A percentile compares a stretch with the other conserved stretches of the same genome.
Evolutionary conservation across 108 stramenopile species (phyloP).

Genomic region (Schizochytrium sp.): DNA sequence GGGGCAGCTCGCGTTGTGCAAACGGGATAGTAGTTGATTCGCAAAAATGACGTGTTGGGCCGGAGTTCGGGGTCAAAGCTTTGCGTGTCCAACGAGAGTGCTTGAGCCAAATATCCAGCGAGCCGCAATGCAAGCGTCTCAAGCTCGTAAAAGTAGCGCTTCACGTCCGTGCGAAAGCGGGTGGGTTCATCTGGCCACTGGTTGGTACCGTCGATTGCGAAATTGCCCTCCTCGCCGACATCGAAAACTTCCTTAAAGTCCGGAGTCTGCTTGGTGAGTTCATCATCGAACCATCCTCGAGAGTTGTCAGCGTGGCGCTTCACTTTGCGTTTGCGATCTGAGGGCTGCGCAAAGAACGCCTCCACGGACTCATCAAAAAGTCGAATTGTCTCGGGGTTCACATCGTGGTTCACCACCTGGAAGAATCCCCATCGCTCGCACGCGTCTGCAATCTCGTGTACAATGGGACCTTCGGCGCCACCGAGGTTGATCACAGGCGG

Average conservation of each 20-base stretch:
- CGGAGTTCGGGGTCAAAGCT: conserved; percentile 18
- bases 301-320: conserved; percentile 67
- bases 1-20: background rate
- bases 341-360: conserved; percentile 64
- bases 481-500: background rate
- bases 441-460: conserved; percentile 40
- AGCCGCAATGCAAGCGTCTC: conserved; percentile 50
- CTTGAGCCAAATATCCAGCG: conserved; percentile 6
- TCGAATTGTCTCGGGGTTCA: conserved; percentile 49
- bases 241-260: conserved; percentile 83
- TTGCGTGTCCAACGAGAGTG: conserved; percentile 14
- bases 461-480: background rate
- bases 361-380: conserved; percentile 49
- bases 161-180: conserved; percentile 48
- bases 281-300: conserved; percentile 82
- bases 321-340: conserved; percentile 46
- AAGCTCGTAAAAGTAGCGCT: conserved; percentile 63
- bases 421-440: conserved; percentile 77
- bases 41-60: conserved; percentile 40
- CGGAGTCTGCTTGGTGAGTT: conserved; percentile 72
- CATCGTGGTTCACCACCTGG: conserved; percentile 67
- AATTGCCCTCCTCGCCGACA: conserved; percentile 46
- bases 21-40: conserved; percentile 39
- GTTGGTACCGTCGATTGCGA: conserved; percentile 67
- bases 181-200: conserved; percentile 57